Evolutionary conservation across 2,329 filamentous ascomycete genomes (phyloP).

Genomic region (Pseudopithomyces chartarum): DNA sequence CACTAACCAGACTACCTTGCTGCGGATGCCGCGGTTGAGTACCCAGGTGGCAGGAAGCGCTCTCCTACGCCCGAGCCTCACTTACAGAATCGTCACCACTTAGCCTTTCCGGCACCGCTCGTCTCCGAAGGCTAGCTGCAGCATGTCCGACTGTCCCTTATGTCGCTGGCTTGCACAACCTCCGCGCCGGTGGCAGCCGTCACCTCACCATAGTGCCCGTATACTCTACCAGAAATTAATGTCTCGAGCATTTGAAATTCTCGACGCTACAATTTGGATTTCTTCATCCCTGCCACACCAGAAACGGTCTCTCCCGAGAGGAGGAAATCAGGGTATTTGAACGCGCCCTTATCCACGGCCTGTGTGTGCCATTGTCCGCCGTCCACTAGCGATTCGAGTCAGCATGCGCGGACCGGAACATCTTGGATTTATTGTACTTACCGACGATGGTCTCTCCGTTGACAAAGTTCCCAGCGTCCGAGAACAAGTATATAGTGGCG

Average conservation of each 20-base stretch:
- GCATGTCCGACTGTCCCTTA: too few species aligned
- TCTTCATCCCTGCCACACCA: slow-evolving; percentile 64
- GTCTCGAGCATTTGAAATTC: background rate
- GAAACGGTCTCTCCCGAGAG: slow-evolving; percentile 58
- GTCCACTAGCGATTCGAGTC: slow-evolving; percentile 48
- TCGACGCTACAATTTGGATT: slow-evolving; percentile 56
- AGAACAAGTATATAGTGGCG: slow-evolving; percentile 87
- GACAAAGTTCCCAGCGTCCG: slow-evolving; percentile 82
- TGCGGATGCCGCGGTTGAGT: background rate
- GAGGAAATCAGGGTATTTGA: slow-evolving; percentile 64
- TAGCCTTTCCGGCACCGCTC: too few species aligned
- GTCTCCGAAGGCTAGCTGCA: too few species aligned
- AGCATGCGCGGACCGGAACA: slow-evolving; percentile 14
- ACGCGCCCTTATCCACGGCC: slow-evolving; percentile 43
- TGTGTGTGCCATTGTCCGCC: slow-evolving; percentile 57
- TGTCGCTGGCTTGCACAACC: background rate
- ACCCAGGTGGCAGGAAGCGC: too few species aligned
- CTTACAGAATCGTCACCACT: background rate
- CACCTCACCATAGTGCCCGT: background rate
- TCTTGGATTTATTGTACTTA: slow-evolving; percentile 46
- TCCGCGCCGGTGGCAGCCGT: background rate
- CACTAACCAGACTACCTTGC: background rate
- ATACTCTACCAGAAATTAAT: background rate
- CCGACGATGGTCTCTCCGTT: slow-evolving; percentile 83
- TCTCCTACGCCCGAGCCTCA: too few species aligned